These are phyloP conservation scores for Turnera subulata DNA, from an alignment of 345 rosid genomes.

Conservation along the genomic window DNA sequence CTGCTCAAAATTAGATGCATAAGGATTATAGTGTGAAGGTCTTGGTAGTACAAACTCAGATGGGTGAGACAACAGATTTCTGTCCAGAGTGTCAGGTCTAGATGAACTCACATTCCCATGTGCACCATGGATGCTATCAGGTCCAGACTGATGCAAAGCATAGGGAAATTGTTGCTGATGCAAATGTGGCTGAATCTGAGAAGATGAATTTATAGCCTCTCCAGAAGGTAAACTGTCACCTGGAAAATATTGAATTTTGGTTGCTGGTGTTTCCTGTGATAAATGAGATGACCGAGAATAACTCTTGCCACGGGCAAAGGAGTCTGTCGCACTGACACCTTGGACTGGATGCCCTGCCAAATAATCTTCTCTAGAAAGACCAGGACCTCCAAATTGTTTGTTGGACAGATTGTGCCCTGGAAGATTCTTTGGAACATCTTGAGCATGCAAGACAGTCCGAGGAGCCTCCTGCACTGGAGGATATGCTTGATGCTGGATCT, in stretches of 20 bases:
- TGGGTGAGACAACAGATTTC: conserved; percentile 17
- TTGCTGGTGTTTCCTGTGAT: conserved; percentile 25
- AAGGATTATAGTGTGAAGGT: conserved; percentile 32
- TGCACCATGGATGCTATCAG: conserved; percentile 13
- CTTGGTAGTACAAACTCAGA: conserved; percentile 32
- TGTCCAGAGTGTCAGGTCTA: conserved; percentile 25
- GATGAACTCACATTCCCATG: conserved; percentile 25
- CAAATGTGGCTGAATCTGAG: conserved; percentile 31
- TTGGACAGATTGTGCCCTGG: conserved; percentile 17
- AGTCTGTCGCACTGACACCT: conserved; percentile 12
- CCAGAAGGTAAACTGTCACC: conserved; percentile 25
- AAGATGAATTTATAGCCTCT: conserved; percentile 29
- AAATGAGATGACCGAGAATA: conserved; percentile 16
- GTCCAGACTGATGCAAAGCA: conserved; percentile 17
- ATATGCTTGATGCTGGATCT: conserved; percentile 27
- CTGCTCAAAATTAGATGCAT: conserved; percentile 46
- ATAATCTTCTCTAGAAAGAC: conserved; percentile 14
- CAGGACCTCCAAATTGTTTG: conserved; percentile 21
- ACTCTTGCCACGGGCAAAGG: conserved; percentile 19
- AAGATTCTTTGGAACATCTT: conserved; percentile 18
- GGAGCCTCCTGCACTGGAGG: conserved; percentile 20
- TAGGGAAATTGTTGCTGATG: conserved; percentile 33
- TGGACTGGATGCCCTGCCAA: conserved; percentile 16
- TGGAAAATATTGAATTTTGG: conserved; percentile 24
- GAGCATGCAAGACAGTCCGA: conserved; percentile 17